Conservation (phyloP, 1,284 basidiomycete species). For the Omphalotus olearius region DNA sequence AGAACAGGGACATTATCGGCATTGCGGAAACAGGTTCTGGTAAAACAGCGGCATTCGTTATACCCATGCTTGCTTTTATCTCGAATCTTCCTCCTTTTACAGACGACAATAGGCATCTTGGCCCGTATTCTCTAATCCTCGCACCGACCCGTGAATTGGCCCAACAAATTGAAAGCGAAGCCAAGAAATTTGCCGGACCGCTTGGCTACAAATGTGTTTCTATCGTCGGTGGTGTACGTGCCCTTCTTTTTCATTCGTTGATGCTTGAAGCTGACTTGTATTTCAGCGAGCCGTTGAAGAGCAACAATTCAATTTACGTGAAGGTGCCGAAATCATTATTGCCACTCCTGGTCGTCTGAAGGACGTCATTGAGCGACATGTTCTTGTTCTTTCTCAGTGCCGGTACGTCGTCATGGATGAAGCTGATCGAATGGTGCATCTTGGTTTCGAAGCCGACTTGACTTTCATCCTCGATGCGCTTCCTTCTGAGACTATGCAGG, state of each 20-base stretch:
- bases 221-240: slow-evolving; percentile 90
- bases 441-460: slow-evolving; percentile 93
- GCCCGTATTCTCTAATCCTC: slow-evolving; percentile 91
- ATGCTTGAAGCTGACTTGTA: slow-evolving; percentile 10
- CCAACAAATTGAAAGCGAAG: slow-evolving; percentile 94
- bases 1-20: slow-evolving; percentile 95
- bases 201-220: slow-evolving; percentile 93
- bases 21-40: slow-evolving; percentile 97
- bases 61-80: slow-evolving; percentile 97
- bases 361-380: slow-evolving; percentile 94
- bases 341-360: slow-evolving; percentile 97
- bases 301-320: slow-evolving; percentile 92
- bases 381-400: slow-evolving; percentile 93
- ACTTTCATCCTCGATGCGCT: slow-evolving; percentile 94
- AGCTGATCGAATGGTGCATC: slow-evolving; percentile 97
- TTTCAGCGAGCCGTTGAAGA: slow-evolving; percentile 84
- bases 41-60: slow-evolving; percentile 99
- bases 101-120: slow-evolving; percentile 90
- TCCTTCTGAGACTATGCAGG: slow-evolving; percentile 82
- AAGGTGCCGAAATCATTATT: slow-evolving; percentile 97
- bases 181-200: slow-evolving; percentile 85
- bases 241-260: slow-evolving; percentile 4
- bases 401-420: slow-evolving; percentile 99
- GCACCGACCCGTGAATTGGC: slow-evolving; percentile 97
- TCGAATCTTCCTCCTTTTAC: slow-evolving; percentile 78